A percentile compares a stretch with the other conserved stretches of the same genome.
phyloP scores from a whole-genome alignment of 116 monocot genomes.

The Thalassia testudinum region DNA sequence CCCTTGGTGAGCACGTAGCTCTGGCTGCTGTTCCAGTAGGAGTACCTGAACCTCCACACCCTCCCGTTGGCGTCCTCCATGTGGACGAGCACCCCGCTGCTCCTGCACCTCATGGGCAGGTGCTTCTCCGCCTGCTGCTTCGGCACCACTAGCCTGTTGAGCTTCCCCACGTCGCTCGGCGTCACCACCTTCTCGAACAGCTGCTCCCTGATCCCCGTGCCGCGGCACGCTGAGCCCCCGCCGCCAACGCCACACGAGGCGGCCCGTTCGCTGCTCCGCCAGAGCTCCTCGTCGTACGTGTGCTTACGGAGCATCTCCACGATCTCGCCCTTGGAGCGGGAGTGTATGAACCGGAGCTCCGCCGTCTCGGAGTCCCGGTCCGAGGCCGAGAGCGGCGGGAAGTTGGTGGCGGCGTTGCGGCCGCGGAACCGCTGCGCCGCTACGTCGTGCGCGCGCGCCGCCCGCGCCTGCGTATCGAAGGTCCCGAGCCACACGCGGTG shows the following conservation, averaged over 20 bases:
- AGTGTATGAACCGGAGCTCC: slow-evolving; percentile 8
- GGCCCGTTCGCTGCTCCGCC: slow-evolving; percentile 1
- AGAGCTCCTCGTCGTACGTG: slow-evolving; percentile 58
- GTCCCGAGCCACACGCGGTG: slow-evolving; percentile 80
- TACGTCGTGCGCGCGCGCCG: slow-evolving; percentile 48
- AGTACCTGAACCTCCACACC: slow-evolving; percentile 2
- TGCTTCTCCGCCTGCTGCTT: slow-evolving; percentile 63
- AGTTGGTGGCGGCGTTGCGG: slow-evolving; percentile 64
- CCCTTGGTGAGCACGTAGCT: slow-evolving; percentile 84
- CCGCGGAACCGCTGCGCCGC: slow-evolving; percentile 68
- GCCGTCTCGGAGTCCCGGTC: slow-evolving; percentile 8
- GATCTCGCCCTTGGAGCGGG: slow-evolving; percentile 21
- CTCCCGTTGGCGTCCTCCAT: background rate
- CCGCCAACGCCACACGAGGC: background rate
- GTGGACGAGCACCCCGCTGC: background rate
- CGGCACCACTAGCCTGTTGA: slow-evolving; percentile 71
- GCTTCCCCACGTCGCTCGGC: slow-evolving; percentile 68
- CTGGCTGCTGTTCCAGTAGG: slow-evolving; percentile 16
- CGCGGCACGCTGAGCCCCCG: background rate
- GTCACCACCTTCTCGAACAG: slow-evolving; percentile 74
- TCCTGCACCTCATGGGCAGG: slow-evolving; percentile 23
- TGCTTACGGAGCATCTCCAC: slow-evolving; percentile 73
- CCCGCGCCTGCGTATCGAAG: slow-evolving; percentile 34
- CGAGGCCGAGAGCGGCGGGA: slow-evolving; percentile 28
- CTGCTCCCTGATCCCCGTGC: background rate